Evolutionary conservation across 495 filamentous ascomycete genomes (phyloP).

Genomic region (Neurospora sp.): DNA sequence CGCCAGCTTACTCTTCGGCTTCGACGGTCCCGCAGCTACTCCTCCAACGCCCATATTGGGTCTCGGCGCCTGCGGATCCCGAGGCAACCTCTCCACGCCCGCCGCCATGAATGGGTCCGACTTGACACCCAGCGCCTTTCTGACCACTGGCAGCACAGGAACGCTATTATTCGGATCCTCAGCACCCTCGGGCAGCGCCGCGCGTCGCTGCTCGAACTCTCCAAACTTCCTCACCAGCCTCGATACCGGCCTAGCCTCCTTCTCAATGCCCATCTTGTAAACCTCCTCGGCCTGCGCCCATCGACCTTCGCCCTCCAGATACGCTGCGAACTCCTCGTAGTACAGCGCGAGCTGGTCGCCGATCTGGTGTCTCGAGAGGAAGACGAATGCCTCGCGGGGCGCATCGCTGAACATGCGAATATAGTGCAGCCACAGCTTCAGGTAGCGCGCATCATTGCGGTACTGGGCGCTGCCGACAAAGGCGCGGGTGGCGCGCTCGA

Average conservation of each 20-base stretch:
- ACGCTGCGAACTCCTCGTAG: slow-evolving; percentile 92
- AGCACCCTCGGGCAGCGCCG: slow-evolving; percentile 41
- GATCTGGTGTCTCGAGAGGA: slow-evolving; percentile 76
- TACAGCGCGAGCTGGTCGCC: slow-evolving; percentile 86
- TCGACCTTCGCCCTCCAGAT: slow-evolving; percentile 75
- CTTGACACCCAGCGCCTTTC: slow-evolving; percentile 81
- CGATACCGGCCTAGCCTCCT: slow-evolving; percentile 73
- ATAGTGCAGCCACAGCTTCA: slow-evolving; percentile 89
- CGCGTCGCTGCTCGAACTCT: slow-evolving; percentile 76
- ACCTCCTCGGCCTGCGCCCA: slow-evolving; percentile 94
- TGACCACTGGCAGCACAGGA: slow-evolving; percentile 72
- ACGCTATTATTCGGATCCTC: slow-evolving; percentile 57
- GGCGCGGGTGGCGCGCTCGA: slow-evolving; percentile 84
- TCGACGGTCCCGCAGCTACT: slow-evolving; percentile 46
- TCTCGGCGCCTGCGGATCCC: slow-evolving; percentile 60
- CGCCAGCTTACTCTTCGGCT: slow-evolving; percentile 59
- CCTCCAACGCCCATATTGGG: slow-evolving; percentile 36
- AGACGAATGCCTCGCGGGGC: slow-evolving; percentile 85
- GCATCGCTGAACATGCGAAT: slow-evolving; percentile 86
- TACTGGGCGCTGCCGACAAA: slow-evolving; percentile 81
- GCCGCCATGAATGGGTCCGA: slow-evolving; percentile 59
- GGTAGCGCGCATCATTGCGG: slow-evolving; percentile 87
- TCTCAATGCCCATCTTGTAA: slow-evolving; percentile 77
- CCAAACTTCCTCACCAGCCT: slow-evolving; percentile 76
- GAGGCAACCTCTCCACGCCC: background rate